Conservation (phyloP, 2,329 filamentous ascomycete species). For the Mycosphaerella arachidis region DNA sequence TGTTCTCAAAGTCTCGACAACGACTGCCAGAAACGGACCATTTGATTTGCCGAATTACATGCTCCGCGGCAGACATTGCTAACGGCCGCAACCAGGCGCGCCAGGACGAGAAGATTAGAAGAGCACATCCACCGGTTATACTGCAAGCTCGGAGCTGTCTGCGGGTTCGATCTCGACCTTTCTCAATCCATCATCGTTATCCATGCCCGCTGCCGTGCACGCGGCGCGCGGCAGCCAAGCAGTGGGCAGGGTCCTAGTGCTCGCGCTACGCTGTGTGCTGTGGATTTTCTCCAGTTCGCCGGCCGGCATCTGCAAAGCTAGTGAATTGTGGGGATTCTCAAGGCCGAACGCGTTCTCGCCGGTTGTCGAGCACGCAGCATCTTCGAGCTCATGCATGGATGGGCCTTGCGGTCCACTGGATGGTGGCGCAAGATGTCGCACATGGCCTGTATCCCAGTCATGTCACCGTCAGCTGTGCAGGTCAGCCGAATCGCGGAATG, state of each 20-base stretch:
- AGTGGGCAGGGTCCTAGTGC: neutral
- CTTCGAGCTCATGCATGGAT: neutral
- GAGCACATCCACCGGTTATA: too few species aligned
- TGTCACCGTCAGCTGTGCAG: neutral
- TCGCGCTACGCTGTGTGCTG: neutral
- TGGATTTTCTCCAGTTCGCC: neutral
- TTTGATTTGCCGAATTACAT: neutral
- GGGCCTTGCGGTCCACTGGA: neutral
- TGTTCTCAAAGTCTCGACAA: neutral
- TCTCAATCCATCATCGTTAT: neutral
- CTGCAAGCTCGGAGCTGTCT: neutral
- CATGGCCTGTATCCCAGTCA: neutral
- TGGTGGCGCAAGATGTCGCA: neutral
- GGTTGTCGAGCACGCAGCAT: neutral
- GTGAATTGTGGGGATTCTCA: neutral
- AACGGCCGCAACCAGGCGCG: neutral
- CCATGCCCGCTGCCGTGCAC: neutral
- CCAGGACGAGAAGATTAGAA: neutral
- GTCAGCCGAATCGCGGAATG: conserved; percentile 7
- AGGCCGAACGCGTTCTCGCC: neutral
- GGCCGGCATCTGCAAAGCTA: neutral
- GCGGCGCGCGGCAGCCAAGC: neutral
- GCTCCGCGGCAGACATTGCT: neutral
- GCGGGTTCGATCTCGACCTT: neutral
- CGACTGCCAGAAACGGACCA: too few species aligned